Evolutionary conservation across 2,329 filamentous ascomycete species (phyloP), one percentile per base, ranked within the genome.

Genomic region (Colletotrichum aenigma): DNA sequence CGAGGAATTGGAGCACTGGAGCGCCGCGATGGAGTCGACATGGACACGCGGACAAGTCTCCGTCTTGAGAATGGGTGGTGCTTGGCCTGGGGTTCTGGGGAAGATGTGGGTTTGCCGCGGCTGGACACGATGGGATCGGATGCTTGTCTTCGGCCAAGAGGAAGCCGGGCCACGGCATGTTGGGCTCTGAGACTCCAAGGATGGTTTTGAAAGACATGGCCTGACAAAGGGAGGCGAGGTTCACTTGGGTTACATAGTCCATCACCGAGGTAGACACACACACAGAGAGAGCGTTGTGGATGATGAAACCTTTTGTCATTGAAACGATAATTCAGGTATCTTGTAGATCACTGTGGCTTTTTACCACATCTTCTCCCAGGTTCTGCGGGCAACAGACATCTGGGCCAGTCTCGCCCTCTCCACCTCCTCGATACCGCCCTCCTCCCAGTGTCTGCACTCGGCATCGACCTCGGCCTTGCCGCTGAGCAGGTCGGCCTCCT

Each of bases 391-490:
- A 58, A 85, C 80, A 21, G 80, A 75, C 85, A 86, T 86, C 30
- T 80, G 77, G 8, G 82, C 82, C 28, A 87, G 79, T 56, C 81
- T 80, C 21, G 79, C 78, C 77, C 80, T 79, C 79, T 86, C 85
- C 70, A 88, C 87, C 79, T 87, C 86, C 76, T 88, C 86, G 36
- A 89, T 84, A 6, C 85, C 85, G 8, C 86, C 85, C 77, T 87
- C 85, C 74, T 87, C 86, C 86, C 85, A 87, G 60, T 84, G 81
- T 21, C 82, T 79, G 77, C 86, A 87, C 81, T 87, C 85, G 77
- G 91, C 90, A 70, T 93, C 93, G 76, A 94, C 91, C 82, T 94
- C 93, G 8, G 89, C 90, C 74, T 94, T 85, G 74, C 93, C 92
- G 43, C 89, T 89, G 34, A 89, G 80, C 58, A 95, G 82, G 81